These are phyloP conservation scores for Kazachstania kunashirensis DNA, from an alignment of 805 yeast genomes.

Conservation along the genomic window DNA sequence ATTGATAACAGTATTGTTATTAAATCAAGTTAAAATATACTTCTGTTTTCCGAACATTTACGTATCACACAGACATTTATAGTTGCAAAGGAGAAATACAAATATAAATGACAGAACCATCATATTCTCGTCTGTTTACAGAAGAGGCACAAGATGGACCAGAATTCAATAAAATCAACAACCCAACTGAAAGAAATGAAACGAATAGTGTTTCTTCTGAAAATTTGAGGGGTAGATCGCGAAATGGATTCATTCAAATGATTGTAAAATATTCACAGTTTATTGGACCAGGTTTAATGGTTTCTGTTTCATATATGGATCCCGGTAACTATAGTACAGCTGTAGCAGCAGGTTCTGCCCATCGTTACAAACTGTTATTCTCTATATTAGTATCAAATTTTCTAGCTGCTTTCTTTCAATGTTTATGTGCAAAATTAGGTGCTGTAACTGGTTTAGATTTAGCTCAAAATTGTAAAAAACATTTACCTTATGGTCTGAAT, in stretches of 20 bases:
- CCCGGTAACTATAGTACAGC: slow-evolving; percentile 97
- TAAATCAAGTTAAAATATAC: too few relatives aligned
- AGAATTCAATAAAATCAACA: too few relatives aligned
- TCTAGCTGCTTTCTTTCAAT: slow-evolving; percentile 80
- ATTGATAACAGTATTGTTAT: too few relatives aligned
- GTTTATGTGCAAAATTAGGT: slow-evolving; percentile 78
- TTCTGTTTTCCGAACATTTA: too few relatives aligned
- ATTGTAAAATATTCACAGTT: slow-evolving; percentile 46
- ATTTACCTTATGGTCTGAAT: slow-evolving; percentile 55
- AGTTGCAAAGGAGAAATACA: too few relatives aligned
- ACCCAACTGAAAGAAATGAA: too few relatives aligned
- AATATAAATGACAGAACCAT: too few relatives aligned
- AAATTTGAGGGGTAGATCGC: too few relatives aligned
- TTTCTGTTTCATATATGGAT: slow-evolving; percentile 91
- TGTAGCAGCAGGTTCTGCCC: slow-evolving; percentile 87
- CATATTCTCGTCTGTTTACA: too few relatives aligned
- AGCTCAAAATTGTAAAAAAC: slow-evolving; percentile 76
- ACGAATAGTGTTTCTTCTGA: too few relatives aligned
- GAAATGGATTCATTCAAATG: slow-evolving; percentile 5
- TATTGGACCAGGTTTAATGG: slow-evolving; percentile 95
- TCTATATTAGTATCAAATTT: slow-evolving; percentile 71
- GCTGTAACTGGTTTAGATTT: slow-evolving; percentile 89
- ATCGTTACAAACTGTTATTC: slow-evolving; percentile 68
- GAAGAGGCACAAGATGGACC: too few relatives aligned
- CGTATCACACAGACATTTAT: too few relatives aligned